Base-by-base conservation (phyloP, 1,139 yeast species). In the Saccharomyces hybrid region DNA sequence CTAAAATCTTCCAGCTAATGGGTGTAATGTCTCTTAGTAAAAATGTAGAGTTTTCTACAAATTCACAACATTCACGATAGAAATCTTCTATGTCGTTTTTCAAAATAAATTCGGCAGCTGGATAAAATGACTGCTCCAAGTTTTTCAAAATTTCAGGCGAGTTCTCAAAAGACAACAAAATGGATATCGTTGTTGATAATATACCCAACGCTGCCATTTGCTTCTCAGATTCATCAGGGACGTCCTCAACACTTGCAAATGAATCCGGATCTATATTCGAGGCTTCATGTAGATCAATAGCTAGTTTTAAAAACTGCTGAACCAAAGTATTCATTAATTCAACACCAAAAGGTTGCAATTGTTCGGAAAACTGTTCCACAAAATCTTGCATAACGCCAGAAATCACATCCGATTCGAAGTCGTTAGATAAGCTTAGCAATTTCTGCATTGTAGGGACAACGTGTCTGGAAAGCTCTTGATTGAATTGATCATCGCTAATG, bases 301-400 rank as follows among this genome's bases (percentile, higher is more conserved):
- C 84, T 46, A 90, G 71, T 64, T 88, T 79, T 78, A 89, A 72
- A 64, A 90, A 85, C 69, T 91, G 97, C 58, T 84, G 86, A 29
- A 86, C 84, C 62, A 93, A 75, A 64, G 86, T 90, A 46, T 78
- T 78, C 80, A 91, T 89, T 64, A 93, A 77, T 61, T 88, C 95
- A 48, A 87, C 83, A 7, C 98, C 97, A 72, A 91, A 93, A 31
- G 99, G 98, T 62, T 91, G 95, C 61, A 93, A 76, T 70, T 91
- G 96, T 61, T 84, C 88, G 3, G 96, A 79, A 70, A 86, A 93
- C 55, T 81, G 83, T 65, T 91, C 97, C 26, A 93, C 98, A 69
- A 95, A 86, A 64, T 91, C 97, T 73, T 93, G 98, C 87, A 93
- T 89, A 14, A 93, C 97, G 41, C 86, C 88, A 16, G 96, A 82